Evolutionary conservation across 768 basidiomycete species (phyloP).

Genomic region (Megacollybia marginata): DNA sequence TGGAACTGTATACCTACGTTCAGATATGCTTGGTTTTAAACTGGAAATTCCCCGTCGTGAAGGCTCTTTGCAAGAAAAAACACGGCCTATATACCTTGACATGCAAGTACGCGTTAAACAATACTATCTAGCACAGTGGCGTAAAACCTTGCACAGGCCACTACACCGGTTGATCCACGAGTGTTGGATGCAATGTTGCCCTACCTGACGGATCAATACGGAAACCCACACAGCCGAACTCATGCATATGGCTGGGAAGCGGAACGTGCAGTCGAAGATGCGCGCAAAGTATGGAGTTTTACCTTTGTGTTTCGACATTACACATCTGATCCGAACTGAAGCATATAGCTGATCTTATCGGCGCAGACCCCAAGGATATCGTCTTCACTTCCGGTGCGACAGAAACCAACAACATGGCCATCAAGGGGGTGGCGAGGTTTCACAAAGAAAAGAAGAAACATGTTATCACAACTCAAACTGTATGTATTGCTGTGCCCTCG

Average conservation of each 20-base stretch:
- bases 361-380: constrained; percentile 92
- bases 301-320: neutral
- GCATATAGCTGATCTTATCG: constrained; percentile 89
- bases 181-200: constrained; percentile 97
- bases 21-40: constrained; percentile 90
- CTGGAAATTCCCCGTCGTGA: constrained; percentile 58
- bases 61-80: constrained; percentile 48
- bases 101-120: constrained; percentile 57
- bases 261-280: constrained; percentile 88
- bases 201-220: constrained; percentile 90
- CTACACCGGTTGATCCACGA: constrained; percentile 94
- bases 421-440: constrained; percentile 96
- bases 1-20: neutral
- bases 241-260: constrained; percentile 99
- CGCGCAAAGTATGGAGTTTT: constrained; percentile 54
- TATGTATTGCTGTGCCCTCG: constrained; percentile 26
- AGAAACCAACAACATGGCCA: constrained; percentile 94
- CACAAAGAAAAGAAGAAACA: constrained; percentile 91
- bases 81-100: constrained; percentile 93
- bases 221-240: constrained; percentile 96
- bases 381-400: constrained; percentile 98
- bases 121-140: constrained; percentile 2
- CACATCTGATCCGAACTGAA: constrained; percentile 19
- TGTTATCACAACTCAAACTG: constrained; percentile 92
- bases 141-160: constrained; percentile 52